Evolutionary conservation across 2,329 filamentous ascomycete species (phyloP), one percentile per base, ranked within the genome.

Genomic region (Berkeleyomyces rouxiae): DNA sequence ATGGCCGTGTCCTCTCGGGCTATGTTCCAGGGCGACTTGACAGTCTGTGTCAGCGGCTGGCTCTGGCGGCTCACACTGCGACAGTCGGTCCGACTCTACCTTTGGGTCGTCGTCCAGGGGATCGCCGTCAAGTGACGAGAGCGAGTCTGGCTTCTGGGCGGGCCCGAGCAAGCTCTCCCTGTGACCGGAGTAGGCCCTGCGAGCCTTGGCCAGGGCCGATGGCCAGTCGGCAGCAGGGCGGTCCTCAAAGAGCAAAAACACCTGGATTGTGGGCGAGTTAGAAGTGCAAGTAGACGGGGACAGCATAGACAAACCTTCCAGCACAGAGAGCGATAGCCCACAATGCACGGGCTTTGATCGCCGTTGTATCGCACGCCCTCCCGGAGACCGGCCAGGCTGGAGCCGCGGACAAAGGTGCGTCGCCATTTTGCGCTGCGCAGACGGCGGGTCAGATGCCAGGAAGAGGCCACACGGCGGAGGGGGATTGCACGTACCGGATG

Each of bases 11-110:
- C 92, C 68, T 86, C 82, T 55, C 90, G 86, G 42, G 93, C 78
- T n/a, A 85, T 85, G 71, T 88, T 85, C 91, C 92, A 97, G 31
- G 91, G 91, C 63, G 90, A 95, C 86, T 96, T 78, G 33, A 47
- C 3, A 13, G 4, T 23, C 44, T 39, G 16, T 10, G 39, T 58
- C 31, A 61, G 47, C 13, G 11, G 10, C 11, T 40, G 23, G 23
- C 23, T 23, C 23, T 2, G 23, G 23, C 23, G 23, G 23, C 23
- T 23, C 23, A 23, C 23, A 2, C 23, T 23, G 23, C 23, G 23
- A 2, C 23, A 23, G 23, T 23, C 23, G 13, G 33, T 5, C 5
- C 16, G 33, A 68, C 73, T 70, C 4, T 72, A 82, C 79, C 68
- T 79, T 75, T 36, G 78, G 75, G 71, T 95, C 90, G 69, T 96